Evolutionary conservation across 148 eudicot genomes (phyloP).

Genomic region (Cornus kousa): DNA sequence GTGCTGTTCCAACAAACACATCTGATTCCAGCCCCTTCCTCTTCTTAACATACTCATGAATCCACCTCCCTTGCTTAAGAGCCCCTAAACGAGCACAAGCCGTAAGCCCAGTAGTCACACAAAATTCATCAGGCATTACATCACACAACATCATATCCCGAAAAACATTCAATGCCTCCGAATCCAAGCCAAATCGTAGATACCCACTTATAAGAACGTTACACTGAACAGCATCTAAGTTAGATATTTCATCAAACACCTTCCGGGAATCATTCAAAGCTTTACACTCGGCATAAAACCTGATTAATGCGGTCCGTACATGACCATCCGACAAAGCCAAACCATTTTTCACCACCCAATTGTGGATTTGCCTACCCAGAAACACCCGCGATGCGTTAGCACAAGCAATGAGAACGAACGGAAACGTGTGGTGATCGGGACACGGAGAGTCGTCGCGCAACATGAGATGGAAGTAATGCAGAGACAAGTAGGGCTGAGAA

Average conservation of each 20-base stretch:
- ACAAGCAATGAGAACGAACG: no score
- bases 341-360: no score
- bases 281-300: slow-evolving; percentile 20
- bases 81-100: slow-evolving; percentile 22
- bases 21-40: no score
- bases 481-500: no score
- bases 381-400: no score
- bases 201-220: slow-evolving; percentile 19
- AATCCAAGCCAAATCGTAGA: slow-evolving; percentile 18
- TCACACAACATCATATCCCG: not conserved
- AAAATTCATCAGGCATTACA: slow-evolving; percentile 21
- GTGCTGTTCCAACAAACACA: slow-evolving; percentile 20
- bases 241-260: not conserved
- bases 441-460: no score
- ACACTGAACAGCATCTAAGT: slow-evolving; percentile 16
- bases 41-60: no score
- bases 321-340: slow-evolving; percentile 13
- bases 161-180: slow-evolving; percentile 15
- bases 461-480: no score
- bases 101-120: slow-evolving; percentile 20
- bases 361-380: no score
- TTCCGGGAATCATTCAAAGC: slow-evolving; percentile 17
- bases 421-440: no score
- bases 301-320: slow-evolving; percentile 18
- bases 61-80: no score